Evolutionary conservation across 768 basidiomycete species (phyloP).

Genomic region (Suillus bovinus): DNA sequence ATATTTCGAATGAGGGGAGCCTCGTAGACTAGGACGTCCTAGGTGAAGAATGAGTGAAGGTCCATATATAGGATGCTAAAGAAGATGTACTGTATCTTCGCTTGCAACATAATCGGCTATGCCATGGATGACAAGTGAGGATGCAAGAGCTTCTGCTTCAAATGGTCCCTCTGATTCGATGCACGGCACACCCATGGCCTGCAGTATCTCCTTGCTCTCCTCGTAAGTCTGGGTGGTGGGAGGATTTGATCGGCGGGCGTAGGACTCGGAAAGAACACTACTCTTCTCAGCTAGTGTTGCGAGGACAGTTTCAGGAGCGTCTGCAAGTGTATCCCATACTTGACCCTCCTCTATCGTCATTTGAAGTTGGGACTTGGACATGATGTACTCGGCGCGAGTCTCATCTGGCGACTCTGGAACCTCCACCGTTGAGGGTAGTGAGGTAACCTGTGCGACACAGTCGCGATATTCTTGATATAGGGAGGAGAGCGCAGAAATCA

Average conservation of each 20-base stretch:
- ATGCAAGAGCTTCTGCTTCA: constrained; percentile 87
- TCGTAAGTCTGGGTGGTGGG: constrained; percentile 68
- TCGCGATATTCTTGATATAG: constrained; percentile 52
- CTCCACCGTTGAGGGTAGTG: constrained; percentile 35
- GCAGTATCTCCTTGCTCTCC: constrained; percentile 67
- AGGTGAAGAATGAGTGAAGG: constrained; percentile 9
- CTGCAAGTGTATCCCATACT: constrained; percentile 53
- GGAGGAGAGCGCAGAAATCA: constrained; percentile 41
- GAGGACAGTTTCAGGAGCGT: constrained; percentile 22
- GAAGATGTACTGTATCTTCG: constrained; percentile 75
- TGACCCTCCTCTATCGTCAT: constrained; percentile 60
- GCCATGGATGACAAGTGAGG: constrained; percentile 72
- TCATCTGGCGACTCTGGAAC: constrained; percentile 29
- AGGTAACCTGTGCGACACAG: constrained; percentile 45
- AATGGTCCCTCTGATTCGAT: constrained; percentile 65
- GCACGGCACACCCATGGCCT: constrained; percentile 82
- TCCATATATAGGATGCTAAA: constrained; percentile 10
- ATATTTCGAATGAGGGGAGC: constrained; percentile 82
- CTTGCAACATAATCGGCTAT: constrained; percentile 86
- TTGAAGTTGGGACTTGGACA: constrained; percentile 64
- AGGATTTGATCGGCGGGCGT: constrained; percentile 56
- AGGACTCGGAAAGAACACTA: constrained; percentile 59
- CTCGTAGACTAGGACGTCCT: constrained; percentile 84
- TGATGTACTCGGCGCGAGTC: constrained; percentile 42
- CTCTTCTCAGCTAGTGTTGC: constrained; percentile 51